Percentiles rank a stretch among this genome's conserved stretches.
Conservation (phyloP, 371 early-diverging fungal genomes). For the Lichtheimia corymbifera region DNA sequence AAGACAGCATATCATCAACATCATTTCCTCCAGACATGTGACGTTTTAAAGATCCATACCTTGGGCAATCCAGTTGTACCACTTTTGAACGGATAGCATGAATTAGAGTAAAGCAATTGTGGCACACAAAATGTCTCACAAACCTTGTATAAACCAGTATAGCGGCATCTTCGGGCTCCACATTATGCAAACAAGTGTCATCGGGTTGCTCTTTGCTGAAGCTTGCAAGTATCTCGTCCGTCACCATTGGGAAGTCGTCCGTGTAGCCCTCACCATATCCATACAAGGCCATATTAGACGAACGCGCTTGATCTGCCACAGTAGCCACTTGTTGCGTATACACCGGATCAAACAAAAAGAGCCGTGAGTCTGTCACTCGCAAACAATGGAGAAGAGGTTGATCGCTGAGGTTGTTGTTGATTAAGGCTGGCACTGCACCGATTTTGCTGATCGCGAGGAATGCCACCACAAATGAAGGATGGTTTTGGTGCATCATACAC, state of each 20-base stretch:
- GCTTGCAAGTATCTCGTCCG: not conserved
- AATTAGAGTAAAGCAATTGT: not conserved
- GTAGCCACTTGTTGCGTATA: conserved; percentile 26
- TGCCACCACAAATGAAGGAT: conserved; percentile 25
- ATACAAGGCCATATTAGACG: conserved; percentile 14
- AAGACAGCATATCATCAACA: no score
- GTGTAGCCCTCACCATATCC: conserved; percentile 28
- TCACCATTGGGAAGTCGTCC: conserved; percentile 1
- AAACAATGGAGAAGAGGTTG: conserved; percentile 28
- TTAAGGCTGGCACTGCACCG: conserved; percentile 30
- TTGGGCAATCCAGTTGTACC: conserved; percentile 25
- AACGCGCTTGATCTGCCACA: conserved; percentile 2
- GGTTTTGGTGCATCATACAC: conserved; percentile 35
- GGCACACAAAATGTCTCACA: not conserved
- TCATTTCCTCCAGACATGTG: not conserved
- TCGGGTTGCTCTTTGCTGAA: conserved; percentile 15
- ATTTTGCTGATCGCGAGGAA: conserved; percentile 30
- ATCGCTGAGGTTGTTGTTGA: conserved; percentile 30
- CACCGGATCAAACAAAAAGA: conserved; percentile 27
- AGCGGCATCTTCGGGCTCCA: conserved; percentile 25
- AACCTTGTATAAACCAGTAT: conserved; percentile 43
- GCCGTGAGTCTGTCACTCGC: conserved; percentile 19
- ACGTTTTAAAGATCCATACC: conserved; percentile 17
- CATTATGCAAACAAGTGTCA: conserved; percentile 23
- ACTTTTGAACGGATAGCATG: not conserved